phyloP scores from a whole-genome alignment of 2,329 filamentous ascomycete genomes.

The Botrytis tulipae region DNA sequence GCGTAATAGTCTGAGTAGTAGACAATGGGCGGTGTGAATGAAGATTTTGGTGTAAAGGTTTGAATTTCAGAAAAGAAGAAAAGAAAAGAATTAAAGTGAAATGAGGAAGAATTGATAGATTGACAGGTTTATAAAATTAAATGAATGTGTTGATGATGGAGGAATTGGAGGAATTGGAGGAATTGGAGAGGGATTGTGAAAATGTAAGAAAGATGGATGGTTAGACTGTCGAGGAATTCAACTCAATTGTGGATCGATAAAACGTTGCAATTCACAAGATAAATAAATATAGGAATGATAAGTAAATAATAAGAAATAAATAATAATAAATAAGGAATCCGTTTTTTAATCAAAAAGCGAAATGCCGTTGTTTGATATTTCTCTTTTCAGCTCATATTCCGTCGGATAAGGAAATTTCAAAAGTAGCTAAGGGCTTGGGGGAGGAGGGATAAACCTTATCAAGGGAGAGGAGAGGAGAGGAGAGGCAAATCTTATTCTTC shows the following conservation, averaged over 20 bases:
- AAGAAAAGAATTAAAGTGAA: background rate
- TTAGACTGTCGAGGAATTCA: background rate
- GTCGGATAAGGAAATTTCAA: slow-evolving; percentile 1
- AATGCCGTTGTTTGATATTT: background rate
- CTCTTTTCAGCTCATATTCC: background rate
- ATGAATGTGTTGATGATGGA: background rate
- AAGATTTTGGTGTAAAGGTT: background rate
- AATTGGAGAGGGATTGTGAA: background rate
- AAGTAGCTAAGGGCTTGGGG: background rate
- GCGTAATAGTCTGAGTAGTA: background rate
- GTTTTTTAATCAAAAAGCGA: background rate
- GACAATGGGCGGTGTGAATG: slow-evolving; percentile 7
- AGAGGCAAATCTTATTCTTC: background rate
- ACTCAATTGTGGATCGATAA: background rate
- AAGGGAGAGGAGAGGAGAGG: background rate
- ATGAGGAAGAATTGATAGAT: background rate
- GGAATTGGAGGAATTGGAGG: background rate
- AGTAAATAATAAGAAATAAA: background rate
- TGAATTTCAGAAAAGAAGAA: background rate
- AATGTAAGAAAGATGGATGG: background rate
- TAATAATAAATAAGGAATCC: background rate
- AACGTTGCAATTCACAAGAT: background rate
- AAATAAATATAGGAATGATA: background rate
- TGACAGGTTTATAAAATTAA: background rate
- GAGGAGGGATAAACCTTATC: slow-evolving; percentile 1